phyloP scores from a whole-genome alignment of 2,329 filamentous ascomycete genomes.

The Trichoderma sp. region DNA sequence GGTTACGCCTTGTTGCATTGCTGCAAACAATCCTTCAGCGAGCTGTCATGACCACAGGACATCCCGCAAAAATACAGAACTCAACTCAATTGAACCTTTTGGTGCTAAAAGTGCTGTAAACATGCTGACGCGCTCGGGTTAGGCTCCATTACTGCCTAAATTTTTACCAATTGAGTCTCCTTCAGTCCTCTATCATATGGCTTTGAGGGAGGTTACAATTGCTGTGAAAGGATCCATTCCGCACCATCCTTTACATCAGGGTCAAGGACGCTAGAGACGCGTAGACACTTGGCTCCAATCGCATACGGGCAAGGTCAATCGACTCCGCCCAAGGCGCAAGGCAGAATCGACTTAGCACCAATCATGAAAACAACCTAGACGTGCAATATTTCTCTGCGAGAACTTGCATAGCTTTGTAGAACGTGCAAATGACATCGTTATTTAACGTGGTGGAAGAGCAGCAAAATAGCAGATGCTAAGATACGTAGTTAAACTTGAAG shows the following conservation, averaged over 20 bases:
- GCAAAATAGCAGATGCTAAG: neutral
- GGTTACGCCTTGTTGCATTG: neutral
- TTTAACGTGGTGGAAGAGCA: neutral
- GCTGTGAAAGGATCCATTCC: too few species aligned
- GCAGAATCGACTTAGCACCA: neutral
- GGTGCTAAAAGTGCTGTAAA: neutral
- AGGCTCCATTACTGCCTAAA: neutral
- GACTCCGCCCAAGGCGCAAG: neutral
- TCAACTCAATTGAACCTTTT: neutral
- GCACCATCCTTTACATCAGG: too few species aligned
- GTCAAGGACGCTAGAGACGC: too few species aligned
- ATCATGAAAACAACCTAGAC: neutral
- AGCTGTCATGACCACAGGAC: neutral
- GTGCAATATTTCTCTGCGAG: neutral
- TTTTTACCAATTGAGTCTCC: neutral
- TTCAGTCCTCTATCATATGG: neutral
- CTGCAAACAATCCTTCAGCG: neutral
- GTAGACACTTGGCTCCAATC: too few species aligned
- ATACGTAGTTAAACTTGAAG: too few species aligned
- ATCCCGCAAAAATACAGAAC: neutral
- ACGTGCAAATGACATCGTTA: neutral
- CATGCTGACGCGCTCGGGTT: neutral
- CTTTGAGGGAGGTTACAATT: neutral
- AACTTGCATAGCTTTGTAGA: neutral
- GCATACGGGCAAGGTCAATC: too few species aligned